Evolutionary conservation across 2,329 filamentous ascomycete species (phyloP), one percentile per base, ranked within the genome.

Genomic region (Laburnicola sp.): DNA sequence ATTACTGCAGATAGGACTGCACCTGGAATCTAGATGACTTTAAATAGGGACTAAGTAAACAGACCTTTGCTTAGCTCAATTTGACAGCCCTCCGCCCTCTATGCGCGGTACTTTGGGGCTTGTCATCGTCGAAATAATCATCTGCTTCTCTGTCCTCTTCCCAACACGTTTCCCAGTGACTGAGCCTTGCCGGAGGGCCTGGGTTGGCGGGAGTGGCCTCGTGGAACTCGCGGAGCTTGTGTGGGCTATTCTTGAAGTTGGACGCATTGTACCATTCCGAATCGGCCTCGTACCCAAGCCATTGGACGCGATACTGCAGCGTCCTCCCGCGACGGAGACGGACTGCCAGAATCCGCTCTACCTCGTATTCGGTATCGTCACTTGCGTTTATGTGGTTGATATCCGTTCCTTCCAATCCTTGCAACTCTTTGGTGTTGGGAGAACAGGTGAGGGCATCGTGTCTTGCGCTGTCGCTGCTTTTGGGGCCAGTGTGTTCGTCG

Each of bases 391-490:
- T 16, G 16, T 16, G 16, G 16, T 16, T 16, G 16, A 16, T 16
- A 16, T 16, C 16, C 16, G 16, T 16, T 16, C 16, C 16, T 16
- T 16, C 16, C 16, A 16, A 16, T 16, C 16, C 16, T 31, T 23
- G 21, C 37, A 44, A 25, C 27, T 41, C 44, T 36, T 44, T 21
- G 44, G 37, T 23, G 16, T 48, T 21, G 23, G 31, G 23, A 35
- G 43, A 39, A 27, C 22, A 25, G 31, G 23, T 34, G 38, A 34
- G 34, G 43, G 11, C 4, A 40, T 43, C 11, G 31, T 43, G 2
- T 26, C 26, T 21, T 34, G 41, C 36, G 10, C 41, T 47, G n/a
- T 43, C 31, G 34, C 45, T 39, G 30, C 43, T 42, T 25, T 27
- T 51, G 25, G 16, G 16, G 3, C 35, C 16, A 23, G 35, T 5